Base-by-base conservation (phyloP, 257 asterid genomes). In the Gentiana dahurica region DNA sequence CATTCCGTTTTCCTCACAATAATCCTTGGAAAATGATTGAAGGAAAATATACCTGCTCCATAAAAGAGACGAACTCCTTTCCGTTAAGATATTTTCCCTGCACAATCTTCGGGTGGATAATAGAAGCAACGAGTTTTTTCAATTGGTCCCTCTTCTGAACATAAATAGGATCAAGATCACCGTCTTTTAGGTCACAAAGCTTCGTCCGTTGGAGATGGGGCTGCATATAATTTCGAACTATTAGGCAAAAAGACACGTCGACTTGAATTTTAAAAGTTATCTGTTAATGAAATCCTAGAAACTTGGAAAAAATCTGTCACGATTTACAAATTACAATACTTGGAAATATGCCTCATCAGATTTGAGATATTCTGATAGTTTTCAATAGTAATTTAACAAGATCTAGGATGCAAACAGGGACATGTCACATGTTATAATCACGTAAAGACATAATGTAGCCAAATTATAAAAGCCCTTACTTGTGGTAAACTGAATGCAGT, bases 401-500 rank as follows among this genome's bases (percentile, higher is more conserved):
- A 5, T 41, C 46, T 41, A 41, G 2, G 24, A 5, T 41, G 8
- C 46, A 41, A 41, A 10, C 8, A 0, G 10, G 46, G 9, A 10
- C 24, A 15, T 5, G 5, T 41, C 8, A 41, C 46, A 0, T 41
- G 6, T 41, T 41, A 41, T 41, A 5, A 2, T 41, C 8, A 47
- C 4, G 38, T 35, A 52, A 37, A 56, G 44, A 13, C 32, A 52
- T 24, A 46, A 47, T 15, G 4, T 7, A 6, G 37, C 8, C 9
- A 0, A 11, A 38, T 44, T 13, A 39, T 57, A 53, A 12, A 57
- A 63, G 62, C 51, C 68, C 53, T 58, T 77, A 85, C 99, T 83
- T 88, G 99, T 35, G 99, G 97, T 59, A 92, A 77, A 85, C 99
- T 85, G 71, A 85, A 92, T 71, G 97, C 97, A 8, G 99, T 92